Evolutionary conservation across 768 basidiomycete genomes (phyloP), one percentile per base, ranked within the genome.

Genomic region (Termitomyces sp.): DNA sequence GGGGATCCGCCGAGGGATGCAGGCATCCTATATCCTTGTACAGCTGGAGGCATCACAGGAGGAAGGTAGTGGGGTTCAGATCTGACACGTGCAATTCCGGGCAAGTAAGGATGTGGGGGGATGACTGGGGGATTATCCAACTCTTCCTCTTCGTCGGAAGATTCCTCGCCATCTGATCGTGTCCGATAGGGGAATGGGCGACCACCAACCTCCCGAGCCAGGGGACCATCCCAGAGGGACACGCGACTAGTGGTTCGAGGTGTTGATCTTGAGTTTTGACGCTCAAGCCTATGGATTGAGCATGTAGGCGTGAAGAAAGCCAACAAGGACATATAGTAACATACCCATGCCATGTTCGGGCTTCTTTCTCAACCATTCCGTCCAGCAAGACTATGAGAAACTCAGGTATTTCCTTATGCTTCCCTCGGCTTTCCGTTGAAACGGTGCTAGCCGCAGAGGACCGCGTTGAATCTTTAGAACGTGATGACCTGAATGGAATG

Each of bases 341-440:
- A 42, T 61, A 79, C 77, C 76, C 75, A 62, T 79, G 77, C 77
- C 77, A 79, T 21, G 75, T 71, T 42, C 66, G 60, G 21, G 58
- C 55, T 48, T 71, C 69, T 32, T 66, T 67, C 41, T 72, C 70
- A 2, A 69, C 61, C 46, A 61, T 67, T 44, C 72, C 71, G 41
- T 75, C 74, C 47, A 77, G 62, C 35, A 76, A 59, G n/a, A 75
- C 69, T 40, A 77, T 70, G 16, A 74, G 58, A 59, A 75, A 74
- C 55, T 74, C 68, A 3, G 64, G 62, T 32, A 19, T 66, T 48
- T 60, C 62, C 56, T 52, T 50, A 37, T 59, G 39, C 57, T 42
- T 66, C 63, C 59, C 63, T 63, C 46, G 60, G 27, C 50, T 64
- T 53, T 52, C 55, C 2, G 28, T 44, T 8, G 62, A 59, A 10